A percentile compares a stretch with the other conserved stretches of the same genome.
phyloP scores from a whole-genome alignment of 805 yeast species.

The Metschnikowia baotianmanensis region DNA sequence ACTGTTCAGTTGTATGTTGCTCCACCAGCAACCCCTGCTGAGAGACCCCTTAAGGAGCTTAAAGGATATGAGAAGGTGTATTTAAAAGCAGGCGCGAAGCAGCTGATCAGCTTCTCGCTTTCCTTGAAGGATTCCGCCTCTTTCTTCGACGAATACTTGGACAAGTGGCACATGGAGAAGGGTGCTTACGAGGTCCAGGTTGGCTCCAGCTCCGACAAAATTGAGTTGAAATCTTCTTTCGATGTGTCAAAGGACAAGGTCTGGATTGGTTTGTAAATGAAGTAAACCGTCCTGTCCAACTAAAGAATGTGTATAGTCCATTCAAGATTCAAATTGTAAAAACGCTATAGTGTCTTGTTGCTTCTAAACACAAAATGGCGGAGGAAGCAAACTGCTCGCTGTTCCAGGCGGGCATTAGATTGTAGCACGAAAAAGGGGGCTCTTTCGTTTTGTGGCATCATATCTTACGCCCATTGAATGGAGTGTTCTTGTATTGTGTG shows the following conservation, averaged over 20 bases:
- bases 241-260: conserved; percentile 5
- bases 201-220: conserved; percentile 20
- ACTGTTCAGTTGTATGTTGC: conserved; percentile 29
- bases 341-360: no score
- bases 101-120: no score
- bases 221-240: conserved; percentile 13
- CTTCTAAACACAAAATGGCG: no score
- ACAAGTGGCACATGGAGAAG: conserved; percentile 27
- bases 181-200: conserved; percentile 26
- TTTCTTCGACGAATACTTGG: conserved; percentile 28
- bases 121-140: conserved; percentile 28
- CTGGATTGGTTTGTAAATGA: conserved; percentile 16
- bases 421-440: no score
- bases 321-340: no score
- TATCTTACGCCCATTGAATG: no score
- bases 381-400: no score
- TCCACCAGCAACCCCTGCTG: conserved; percentile 18
- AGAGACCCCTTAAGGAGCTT: conserved; percentile 30
- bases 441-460: no score
- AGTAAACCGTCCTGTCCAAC: no score
- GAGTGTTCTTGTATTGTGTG: no score
- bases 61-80: conserved; percentile 31
- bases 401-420: no score
- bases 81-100: conserved; percentile 17
- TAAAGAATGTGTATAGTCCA: no score